Evolutionary conservation across 208 protist species (phyloP).

Genomic region (Wallacemonas sp.): DNA sequence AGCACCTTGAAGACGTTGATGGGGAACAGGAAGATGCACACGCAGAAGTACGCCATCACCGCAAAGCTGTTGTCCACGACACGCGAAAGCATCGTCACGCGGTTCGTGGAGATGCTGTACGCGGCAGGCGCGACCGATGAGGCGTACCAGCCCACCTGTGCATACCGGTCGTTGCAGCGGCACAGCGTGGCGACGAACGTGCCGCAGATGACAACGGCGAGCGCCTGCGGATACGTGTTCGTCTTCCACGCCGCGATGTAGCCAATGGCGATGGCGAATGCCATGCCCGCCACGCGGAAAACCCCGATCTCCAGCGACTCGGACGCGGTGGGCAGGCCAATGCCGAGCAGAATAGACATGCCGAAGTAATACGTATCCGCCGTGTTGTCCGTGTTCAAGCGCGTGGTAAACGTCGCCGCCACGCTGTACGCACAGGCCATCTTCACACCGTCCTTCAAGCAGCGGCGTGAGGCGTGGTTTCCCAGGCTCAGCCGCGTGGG

Average conservation of each 20-base stretch:
- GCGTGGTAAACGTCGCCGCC: conserved; percentile 17
- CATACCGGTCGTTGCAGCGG: conserved; percentile 15
- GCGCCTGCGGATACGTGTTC: conserved; percentile 9
- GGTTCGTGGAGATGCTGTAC: conserved; percentile 6
- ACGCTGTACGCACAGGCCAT: conserved; percentile 27
- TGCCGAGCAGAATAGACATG: conserved; percentile 38
- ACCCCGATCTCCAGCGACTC: conserved; percentile 25
- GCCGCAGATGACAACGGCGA: conserved; percentile 7
- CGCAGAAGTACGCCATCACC: conserved; percentile 35
- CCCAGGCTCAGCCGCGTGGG: conserved; percentile 28
- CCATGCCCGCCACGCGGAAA: conserved; percentile 30
- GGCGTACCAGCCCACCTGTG: conserved; percentile 20
- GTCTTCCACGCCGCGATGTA: conserved; percentile 17
- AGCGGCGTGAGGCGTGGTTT: conserved; percentile 12
- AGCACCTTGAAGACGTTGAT: conserved; percentile 33
- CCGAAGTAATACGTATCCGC: conserved; percentile 30
- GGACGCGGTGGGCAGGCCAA: conserved; percentile 28
- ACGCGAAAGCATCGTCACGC: conserved; percentile 17
- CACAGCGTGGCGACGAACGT: conserved; percentile 17
- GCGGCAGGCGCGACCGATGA: conserved; percentile 14
- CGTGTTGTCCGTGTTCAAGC: conserved; percentile 21
- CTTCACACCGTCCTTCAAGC: conserved; percentile 42
- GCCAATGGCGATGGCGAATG: conserved; percentile 23
- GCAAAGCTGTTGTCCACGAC: conserved; percentile 25
- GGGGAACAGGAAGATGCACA: conserved; percentile 32